These are phyloP conservation scores for Penicillium goetzii DNA, from an alignment of 495 filamentous ascomycete species.

Conservation along the genomic window DNA sequence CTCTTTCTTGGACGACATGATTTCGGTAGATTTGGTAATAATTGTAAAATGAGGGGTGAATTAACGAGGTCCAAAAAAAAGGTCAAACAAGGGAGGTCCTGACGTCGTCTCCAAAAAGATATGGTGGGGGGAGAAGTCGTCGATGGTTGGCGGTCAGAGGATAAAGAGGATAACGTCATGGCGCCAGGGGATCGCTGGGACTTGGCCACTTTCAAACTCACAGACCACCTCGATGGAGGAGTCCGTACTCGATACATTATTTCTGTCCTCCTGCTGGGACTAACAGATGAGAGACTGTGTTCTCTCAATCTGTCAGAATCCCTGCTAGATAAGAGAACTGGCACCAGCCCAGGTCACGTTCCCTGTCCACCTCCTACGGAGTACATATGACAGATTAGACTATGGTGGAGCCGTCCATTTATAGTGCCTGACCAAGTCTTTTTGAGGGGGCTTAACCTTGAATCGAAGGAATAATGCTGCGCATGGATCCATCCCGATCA, in stretches of 20 bases:
- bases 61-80: background rate
- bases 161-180: conserved; percentile 30
- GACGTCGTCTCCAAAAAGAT: conserved; percentile 12
- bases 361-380: background rate
- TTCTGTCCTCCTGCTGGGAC: background rate
- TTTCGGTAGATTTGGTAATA: background rate
- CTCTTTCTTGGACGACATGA: conserved; percentile 44
- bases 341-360: background rate
- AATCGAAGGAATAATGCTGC: background rate
- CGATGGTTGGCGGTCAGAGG: conserved; percentile 30
- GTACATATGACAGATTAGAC: background rate
- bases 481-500: background rate
- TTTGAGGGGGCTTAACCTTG: background rate
- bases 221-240: background rate
- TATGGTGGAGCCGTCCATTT: background rate
- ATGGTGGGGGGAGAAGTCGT: conserved; percentile 9
- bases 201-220: conserved; percentile 16
- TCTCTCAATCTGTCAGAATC: background rate
- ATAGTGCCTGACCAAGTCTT: background rate
- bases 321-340: background rate
- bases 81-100: conserved; percentile 2
- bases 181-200: conserved; percentile 22
- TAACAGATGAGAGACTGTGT: background rate
- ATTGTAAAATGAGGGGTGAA: background rate
- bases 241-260: background rate